phyloP scores from a whole-genome alignment of 2,329 filamentous ascomycete species.

The Neocucurbitaria cava region DNA sequence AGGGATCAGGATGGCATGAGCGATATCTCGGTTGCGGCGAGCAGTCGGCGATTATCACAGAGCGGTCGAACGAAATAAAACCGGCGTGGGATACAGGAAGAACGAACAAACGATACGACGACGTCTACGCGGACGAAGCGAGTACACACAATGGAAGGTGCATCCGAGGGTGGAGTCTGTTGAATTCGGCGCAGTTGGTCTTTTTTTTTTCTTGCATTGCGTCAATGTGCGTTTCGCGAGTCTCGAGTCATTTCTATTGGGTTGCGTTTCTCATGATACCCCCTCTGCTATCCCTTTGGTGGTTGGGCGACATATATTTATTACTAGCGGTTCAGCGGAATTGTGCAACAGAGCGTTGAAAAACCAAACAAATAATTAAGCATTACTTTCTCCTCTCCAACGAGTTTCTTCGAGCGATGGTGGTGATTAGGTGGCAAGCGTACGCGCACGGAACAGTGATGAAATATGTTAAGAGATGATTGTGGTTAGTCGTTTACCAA shows the following conservation, averaged over 20 bases:
- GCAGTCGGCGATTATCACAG: conserved; percentile 6
- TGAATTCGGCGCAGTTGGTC: background rate
- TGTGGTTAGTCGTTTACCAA: too few relatives aligned
- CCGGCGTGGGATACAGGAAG: background rate
- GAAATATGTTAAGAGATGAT: too few relatives aligned
- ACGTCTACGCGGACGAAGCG: background rate
- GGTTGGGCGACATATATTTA: conserved; percentile 5
- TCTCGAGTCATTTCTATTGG: background rate
- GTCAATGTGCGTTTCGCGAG: background rate
- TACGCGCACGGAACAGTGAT: too few relatives aligned
- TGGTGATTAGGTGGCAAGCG: too few relatives aligned
- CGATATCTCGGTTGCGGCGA: conserved; percentile 17
- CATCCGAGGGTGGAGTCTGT: background rate
- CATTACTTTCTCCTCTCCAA: background rate
- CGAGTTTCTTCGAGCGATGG: background rate
- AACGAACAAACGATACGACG: background rate
- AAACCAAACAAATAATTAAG: background rate
- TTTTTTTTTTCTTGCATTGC: background rate
- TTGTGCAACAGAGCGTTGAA: background rate
- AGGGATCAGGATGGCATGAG: conserved; percentile 29
- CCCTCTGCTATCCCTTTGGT: conserved; percentile 14
- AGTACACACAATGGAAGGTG: background rate
- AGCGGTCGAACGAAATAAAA: background rate
- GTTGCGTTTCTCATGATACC: conserved; percentile 10
- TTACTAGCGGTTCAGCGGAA: background rate